Conservation (phyloP, 495 filamentous ascomycete genomes). For the Saxophila tyrrhenica region DNA sequence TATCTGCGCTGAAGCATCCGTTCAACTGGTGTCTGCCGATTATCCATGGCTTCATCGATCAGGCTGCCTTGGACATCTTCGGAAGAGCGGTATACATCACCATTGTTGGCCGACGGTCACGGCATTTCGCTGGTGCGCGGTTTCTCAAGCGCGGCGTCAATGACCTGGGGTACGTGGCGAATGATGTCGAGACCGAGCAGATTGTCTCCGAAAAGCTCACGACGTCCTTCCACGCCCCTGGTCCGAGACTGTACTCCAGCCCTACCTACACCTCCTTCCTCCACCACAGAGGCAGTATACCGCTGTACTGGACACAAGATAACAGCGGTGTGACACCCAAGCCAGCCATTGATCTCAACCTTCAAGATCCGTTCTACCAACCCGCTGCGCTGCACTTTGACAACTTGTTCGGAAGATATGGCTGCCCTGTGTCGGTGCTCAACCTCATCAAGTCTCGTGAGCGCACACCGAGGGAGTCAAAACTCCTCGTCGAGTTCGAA, state of each 20-base stretch:
- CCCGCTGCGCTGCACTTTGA: constrained; percentile 97
- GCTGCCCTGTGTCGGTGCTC: constrained; percentile 79
- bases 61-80: constrained; percentile 35
- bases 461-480: constrained; percentile 83
- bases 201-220: constrained; percentile 89
- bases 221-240: constrained; percentile 90
- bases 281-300: constrained; percentile 93
- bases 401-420: constrained; percentile 88
- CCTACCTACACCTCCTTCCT: constrained; percentile 92
- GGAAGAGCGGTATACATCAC: constrained; percentile 82
- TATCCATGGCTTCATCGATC: constrained; percentile 92
- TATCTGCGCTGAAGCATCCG: constrained; percentile 56
- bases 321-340: constrained; percentile 92
- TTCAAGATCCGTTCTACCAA: constrained; percentile 90
- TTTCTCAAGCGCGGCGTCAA: constrained; percentile 94
- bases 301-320: constrained; percentile 95
- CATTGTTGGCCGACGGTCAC: constrained; percentile 81
- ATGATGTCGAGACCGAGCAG: constrained; percentile 99
- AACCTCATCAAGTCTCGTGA: constrained; percentile 90
- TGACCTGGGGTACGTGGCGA: constrained; percentile 91
- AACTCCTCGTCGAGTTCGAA: constrained; percentile 77
- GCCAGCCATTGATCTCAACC: constrained; percentile 85
- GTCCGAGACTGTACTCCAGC: constrained; percentile 72
- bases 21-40: constrained; percentile 96
- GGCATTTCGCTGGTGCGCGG: constrained; percentile 86